Percentiles rank a stretch among this genome's conserved stretches.
Evolutionary conservation across 495 filamentous ascomycete species (phyloP).

Genomic region (Penicillium riverlandense): DNA sequence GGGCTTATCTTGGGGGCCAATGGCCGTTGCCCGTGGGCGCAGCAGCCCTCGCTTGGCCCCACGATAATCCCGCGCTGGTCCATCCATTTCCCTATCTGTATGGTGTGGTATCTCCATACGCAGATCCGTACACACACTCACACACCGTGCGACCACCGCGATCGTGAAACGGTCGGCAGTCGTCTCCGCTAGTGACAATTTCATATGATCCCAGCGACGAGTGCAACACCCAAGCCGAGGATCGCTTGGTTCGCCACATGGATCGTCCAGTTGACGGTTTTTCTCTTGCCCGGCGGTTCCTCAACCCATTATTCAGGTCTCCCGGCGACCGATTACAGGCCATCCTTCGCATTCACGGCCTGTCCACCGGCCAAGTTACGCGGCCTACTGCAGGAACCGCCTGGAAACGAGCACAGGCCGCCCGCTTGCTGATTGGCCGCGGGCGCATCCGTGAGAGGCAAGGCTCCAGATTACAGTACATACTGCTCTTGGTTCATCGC

Average conservation of each 20-base stretch:
- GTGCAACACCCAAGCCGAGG: slow-evolving; percentile 2
- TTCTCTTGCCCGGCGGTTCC: too few relatives aligned
- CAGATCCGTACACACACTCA: too few relatives aligned
- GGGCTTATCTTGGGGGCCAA: too few relatives aligned
- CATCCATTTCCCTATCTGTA: slow-evolving; percentile 13
- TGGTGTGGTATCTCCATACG: too few relatives aligned
- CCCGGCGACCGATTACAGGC: too few relatives aligned
- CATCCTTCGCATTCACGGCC: too few relatives aligned
- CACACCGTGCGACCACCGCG: slow-evolving; percentile 9
- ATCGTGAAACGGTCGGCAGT: slow-evolving; percentile 25
- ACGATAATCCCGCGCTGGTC: slow-evolving; percentile 7
- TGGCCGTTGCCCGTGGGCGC: too few relatives aligned
- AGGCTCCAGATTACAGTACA: slow-evolving; percentile 1
- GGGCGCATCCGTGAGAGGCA: background rate
- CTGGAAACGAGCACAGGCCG: too few relatives aligned
- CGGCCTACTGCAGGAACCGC: slow-evolving; percentile 41
- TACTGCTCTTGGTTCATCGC: background rate
- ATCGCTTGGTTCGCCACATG: slow-evolving; percentile 5
- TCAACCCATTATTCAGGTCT: too few relatives aligned
- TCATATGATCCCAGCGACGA: slow-evolving; percentile 18
- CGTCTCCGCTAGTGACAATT: slow-evolving; percentile 5
- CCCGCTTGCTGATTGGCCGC: slow-evolving; percentile 6
- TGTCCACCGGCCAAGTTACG: background rate
- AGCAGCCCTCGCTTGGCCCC: too few relatives aligned
- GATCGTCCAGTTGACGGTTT: background rate